Evolutionary conservation across 768 basidiomycete species (phyloP), one percentile per base, ranked within the genome.

Genomic region (Collybiopsis confluens): DNA sequence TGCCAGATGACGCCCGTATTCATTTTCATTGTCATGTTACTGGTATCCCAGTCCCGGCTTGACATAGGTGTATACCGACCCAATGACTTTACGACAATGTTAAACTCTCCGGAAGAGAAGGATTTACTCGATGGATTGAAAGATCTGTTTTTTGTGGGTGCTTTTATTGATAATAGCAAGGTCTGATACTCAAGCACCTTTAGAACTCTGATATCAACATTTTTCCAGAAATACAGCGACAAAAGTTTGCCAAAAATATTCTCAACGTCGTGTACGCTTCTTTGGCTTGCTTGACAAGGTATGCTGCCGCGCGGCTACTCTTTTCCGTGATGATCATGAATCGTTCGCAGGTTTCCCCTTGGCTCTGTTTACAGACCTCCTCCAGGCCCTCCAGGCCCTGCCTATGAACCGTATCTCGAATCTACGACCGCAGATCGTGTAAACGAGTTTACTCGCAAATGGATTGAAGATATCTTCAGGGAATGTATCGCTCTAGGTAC

Each of bases 221-320:
- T 18, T 48, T 35, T 20, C 47, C 80, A n/a, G 81, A 86, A 57
- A 80, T 86, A 18, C 84, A 84, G 59, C 73, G 82, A 16, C 62
- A 70, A 58, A 86, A 85, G 61, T 87, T 78, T 56, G 58, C 67
- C 2, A 87, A 87, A 69, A 85, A 85, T 58, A 73, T 85, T 43
- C 84, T 80, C 83, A 86, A 85, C 59, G 68, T 81, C 44, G 70
- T 72, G 1, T 78, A 85, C 57, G 76, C 81, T 1, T 74, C 78
- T 7, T 68, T 77, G 48, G 64, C 81, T 0, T 79, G 82, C 1
- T 71, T 86, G 30, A 75, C 78, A 0, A 69, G 74, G 64, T 75
- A 58, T n/a, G 69, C 59, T 24, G 18, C 27, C 3, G 16, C 23
- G 13, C 4, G 13, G 8, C 5, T 38, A 21, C 20, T 8, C 16